Percentiles rank a stretch among this genome's conserved stretches.
These are phyloP conservation scores for Suhomyces faveliae DNA, from an alignment of 805 yeast species.

Conservation along the genomic window DNA sequence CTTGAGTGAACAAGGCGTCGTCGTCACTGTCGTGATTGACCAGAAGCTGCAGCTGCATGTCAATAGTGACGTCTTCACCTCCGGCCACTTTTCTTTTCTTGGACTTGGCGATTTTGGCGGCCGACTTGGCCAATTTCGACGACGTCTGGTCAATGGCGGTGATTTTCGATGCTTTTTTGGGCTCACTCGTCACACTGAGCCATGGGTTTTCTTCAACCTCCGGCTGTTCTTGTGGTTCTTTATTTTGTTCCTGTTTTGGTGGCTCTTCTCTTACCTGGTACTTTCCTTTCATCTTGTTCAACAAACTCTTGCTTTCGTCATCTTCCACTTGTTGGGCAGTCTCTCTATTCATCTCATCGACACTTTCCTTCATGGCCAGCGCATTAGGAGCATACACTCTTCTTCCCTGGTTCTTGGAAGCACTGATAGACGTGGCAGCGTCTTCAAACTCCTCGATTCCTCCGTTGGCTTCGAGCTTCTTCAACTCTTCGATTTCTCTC, in stretches of 20 bases:
- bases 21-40: slow-evolving; percentile 48
- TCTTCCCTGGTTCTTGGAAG: slow-evolving; percentile 69
- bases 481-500: slow-evolving; percentile 50
- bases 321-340: slow-evolving; percentile 46
- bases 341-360: slow-evolving; percentile 32
- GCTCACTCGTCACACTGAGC: slow-evolving; percentile 22
- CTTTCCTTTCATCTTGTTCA: slow-evolving; percentile 35
- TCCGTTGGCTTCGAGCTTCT: slow-evolving; percentile 45
- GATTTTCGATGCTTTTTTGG: slow-evolving; percentile 32
- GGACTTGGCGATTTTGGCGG: slow-evolving; percentile 37
- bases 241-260: slow-evolving; percentile 3
- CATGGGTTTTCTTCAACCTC: slow-evolving; percentile 33
- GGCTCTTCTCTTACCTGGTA: slow-evolving; percentile 32
- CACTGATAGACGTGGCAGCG: slow-evolving; percentile 45
- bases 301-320: slow-evolving; percentile 50
- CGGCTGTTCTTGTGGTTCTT: slow-evolving; percentile 15
- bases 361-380: slow-evolving; percentile 34
- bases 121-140: slow-evolving; percentile 37
- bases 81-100: slow-evolving; percentile 32
- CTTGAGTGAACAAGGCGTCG: slow-evolving; percentile 66
- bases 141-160: slow-evolving; percentile 35
- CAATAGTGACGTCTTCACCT: slow-evolving; percentile 46
- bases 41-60: slow-evolving; percentile 55
- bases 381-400: slow-evolving; percentile 72
- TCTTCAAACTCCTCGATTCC: slow-evolving; percentile 36